Conservation (phyloP, 345 rosid genomes). For the Adansonia digitata region DNA sequence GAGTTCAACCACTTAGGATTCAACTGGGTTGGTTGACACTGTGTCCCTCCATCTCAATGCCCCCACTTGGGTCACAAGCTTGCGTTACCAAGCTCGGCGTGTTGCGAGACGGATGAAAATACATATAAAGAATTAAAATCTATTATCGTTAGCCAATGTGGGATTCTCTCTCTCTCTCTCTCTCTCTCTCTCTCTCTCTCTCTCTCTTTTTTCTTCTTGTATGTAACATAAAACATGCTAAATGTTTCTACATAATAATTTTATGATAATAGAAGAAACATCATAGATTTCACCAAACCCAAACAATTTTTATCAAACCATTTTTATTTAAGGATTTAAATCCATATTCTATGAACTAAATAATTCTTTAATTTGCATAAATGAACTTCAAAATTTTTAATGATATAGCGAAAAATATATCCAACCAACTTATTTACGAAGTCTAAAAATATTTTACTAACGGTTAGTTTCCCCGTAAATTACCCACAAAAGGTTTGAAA, state of each 20-base stretch:
- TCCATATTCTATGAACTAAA: neutral
- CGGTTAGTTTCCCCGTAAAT: no score
- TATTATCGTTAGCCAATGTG: neutral
- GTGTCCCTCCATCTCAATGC: neutral
- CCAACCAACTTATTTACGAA: no score
- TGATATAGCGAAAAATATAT: no score
- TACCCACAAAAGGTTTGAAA: neutral
- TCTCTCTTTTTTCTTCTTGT: no score
- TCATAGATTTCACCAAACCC: neutral
- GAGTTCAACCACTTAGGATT: neutral
- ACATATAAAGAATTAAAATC: neutral
- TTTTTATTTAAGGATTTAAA: neutral
- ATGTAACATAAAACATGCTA: neutral
- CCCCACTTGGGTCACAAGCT: neutral
- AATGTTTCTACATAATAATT: neutral
- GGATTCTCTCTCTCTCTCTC: neutral
- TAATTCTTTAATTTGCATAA: no score
- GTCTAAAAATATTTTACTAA: no score
- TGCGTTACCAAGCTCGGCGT: neutral
- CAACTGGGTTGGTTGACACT: neutral
- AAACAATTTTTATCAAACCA: neutral
- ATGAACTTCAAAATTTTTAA: no score
- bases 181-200: no score
- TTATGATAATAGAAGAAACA: neutral
- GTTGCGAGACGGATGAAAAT: rapidly evolving